phyloP scores from a whole-genome alignment of 169 alveolate genomes.

The Plasmodium yoelii region DNA sequence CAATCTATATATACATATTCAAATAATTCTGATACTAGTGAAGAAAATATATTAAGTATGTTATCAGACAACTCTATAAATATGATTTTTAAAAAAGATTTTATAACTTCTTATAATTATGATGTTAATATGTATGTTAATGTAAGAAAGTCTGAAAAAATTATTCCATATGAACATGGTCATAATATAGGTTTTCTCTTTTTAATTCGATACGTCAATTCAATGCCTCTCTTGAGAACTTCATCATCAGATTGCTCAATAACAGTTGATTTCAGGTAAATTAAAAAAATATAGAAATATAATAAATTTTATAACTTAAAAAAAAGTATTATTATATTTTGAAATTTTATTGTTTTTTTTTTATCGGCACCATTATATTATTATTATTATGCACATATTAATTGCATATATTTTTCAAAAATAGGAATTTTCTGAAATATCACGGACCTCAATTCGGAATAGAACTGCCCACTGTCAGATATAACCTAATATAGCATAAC shows the following conservation, averaged over 20 bases:
- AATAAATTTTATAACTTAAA: neutral
- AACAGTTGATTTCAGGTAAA: conserved; percentile 32
- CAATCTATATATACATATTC: conserved; percentile 27
- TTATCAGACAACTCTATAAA: conserved; percentile 11
- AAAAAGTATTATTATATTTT: neutral
- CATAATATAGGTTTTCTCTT: conserved; percentile 23
- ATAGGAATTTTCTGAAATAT: conserved; percentile 46
- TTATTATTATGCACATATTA: neutral
- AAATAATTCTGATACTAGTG: conserved; percentile 7
- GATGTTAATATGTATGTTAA: conserved; percentile 23
- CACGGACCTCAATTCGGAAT: conserved; percentile 74
- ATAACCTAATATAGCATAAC: neutral
- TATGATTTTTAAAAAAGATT: conserved; percentile 28
- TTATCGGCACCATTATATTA: neutral
- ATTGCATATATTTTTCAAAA: neutral
- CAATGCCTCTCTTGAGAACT: conserved; percentile 71
- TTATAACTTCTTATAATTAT: conserved; percentile 45
- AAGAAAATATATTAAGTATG: conserved; percentile 7
- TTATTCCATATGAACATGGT: neutral
- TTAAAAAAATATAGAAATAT: neutral
- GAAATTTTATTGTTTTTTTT: neutral
- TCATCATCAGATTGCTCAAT: conserved; percentile 56
- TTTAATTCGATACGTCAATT: conserved; percentile 75
- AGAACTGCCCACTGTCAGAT: conserved; percentile 46
- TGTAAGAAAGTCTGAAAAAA: conserved; percentile 50